Evolutionary conservation across 768 basidiomycete species (phyloP), one percentile per base, ranked within the genome.

Genomic region (Neoboletus subvelutipes): DNA sequence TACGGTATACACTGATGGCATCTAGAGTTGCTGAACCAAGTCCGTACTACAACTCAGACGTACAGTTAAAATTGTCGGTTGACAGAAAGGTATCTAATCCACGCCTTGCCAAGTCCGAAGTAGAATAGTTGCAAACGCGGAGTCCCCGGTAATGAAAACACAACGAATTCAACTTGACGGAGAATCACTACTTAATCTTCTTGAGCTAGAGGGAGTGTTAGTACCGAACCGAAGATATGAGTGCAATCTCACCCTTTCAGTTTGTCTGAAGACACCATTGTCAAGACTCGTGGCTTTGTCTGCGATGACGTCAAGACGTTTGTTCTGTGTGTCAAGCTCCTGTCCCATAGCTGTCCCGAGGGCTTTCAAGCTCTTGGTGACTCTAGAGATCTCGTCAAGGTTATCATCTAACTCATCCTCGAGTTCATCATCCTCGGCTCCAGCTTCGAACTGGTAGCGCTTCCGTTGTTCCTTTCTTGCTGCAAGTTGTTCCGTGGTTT

Each of bases 401-500:
- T 98, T 98, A 61, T 82, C 84, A 65, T 98, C 96, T 37, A 99
- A 66, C 73, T 98, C 94, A 64, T 98, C 89, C 75, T 99, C 96
- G 1, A 96, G 62, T 73, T 95, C 94, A 64, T 98, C 94, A 66
- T 99, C 96, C 7, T 89, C 92, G 3, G 81, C 92, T 37, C 84
- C 89, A 28, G 85, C 85, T 63, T 99, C 96, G 66, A 98, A 97
- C 73, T 98, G 94, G 70, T 84, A 98, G 36, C 90, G 83, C 65
- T 86, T 83, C 63, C 91, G 79, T 64, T 87, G 87, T 54, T 87
- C 90, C 72, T 86, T 85, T 63, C 80, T 76, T 11, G 75, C 73
- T 15, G 78, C 70, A 55, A 80, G 74, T 65, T 89, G 83, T 49
- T 81, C 80, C 22, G 75, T 72, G 3, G 80, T 80, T 60, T 71